Base-by-base conservation (phyloP, 495 filamentous ascomycete species). In the Parathielavia hyrcaniae region DNA sequence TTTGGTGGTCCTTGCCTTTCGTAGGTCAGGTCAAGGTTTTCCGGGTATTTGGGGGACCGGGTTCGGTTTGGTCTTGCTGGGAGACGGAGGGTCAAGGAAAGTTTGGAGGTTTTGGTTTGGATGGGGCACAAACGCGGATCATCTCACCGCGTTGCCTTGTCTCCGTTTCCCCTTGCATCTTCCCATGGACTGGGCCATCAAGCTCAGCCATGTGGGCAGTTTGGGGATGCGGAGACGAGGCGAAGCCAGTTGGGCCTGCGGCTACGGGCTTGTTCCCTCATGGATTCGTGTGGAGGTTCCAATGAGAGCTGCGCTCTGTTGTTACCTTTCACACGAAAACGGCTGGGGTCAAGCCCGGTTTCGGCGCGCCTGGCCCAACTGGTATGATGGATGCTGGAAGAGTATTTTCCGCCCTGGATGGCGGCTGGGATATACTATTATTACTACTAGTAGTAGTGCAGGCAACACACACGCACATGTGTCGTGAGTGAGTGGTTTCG, bases 21-120 rank as follows among this genome's bases (percentile, higher is more conserved):
- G 67, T 52, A 71, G 67, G 56, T 68, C 69, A 69, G 69, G 69
- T 71, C 69, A 71, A 68, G 65, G 67, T 66, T 68, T 64, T 55
- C 56, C 58, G 53, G 11, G 39, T 36, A 26, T 38, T 13, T 22
- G 2, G 36, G 40, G 36, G 40, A n/a, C n/a, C 0, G 40, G 20
- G 23, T 47, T 47, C 35, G 49, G 39, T 16, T 38, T 30, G 48
- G 19, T 45, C 2, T 34, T 14, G 1, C 1, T 23, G 14, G 56
- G 16, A 9, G 50, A 16, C 1, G 32, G n/a, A 30, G 26, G 6
- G 26, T 6, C 26, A 30, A 30, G 48, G 4, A n/a, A n/a, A 7
- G 6, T 46, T 19, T 1, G 38, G n/a, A n/a, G n/a, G 40, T 13
- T 11, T 52, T 40, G 49, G 10, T 30, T 32, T 57, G 46, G 47